Percentiles rank a stretch among this genome's conserved stretches.
Conservation (phyloP, 495 filamentous ascomycete species). For the Gamarada debralockiae region DNA sequence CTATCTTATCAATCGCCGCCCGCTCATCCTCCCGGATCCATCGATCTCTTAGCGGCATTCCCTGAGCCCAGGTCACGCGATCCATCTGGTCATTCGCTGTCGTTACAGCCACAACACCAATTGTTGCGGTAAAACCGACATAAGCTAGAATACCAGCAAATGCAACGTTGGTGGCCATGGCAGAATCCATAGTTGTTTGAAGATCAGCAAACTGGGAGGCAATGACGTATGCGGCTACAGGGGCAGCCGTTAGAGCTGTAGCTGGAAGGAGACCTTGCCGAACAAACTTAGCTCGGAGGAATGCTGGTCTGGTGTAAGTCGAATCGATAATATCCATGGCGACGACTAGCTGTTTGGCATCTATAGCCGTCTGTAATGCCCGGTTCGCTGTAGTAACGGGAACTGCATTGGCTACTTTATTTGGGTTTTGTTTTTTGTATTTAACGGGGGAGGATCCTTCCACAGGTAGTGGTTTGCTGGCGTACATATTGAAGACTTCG, state of each 20-base stretch:
- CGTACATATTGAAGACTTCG: constrained; percentile 75
- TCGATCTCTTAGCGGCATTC: constrained; percentile 74
- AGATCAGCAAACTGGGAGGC: constrained; percentile 55
- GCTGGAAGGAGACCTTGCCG: constrained; percentile 28
- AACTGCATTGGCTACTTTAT: constrained; percentile 65
- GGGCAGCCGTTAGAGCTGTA: constrained; percentile 45
- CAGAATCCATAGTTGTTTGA: constrained; percentile 69
- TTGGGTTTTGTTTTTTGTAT: constrained; percentile 62
- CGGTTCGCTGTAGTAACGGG: constrained; percentile 57
- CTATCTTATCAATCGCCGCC: constrained; percentile 81
- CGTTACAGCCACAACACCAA: constrained; percentile 79
- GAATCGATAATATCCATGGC: constrained; percentile 78
- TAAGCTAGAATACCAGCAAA: constrained; percentile 82
- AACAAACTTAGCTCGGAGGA: constrained; percentile 59
- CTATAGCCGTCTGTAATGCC: constrained; percentile 75
- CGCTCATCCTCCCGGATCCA: constrained; percentile 93
- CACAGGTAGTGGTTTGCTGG: constrained; percentile 72
- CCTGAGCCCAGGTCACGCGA: constrained; percentile 80
- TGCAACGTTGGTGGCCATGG: constrained; percentile 66
- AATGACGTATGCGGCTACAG: constrained; percentile 64
- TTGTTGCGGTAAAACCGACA: constrained; percentile 66
- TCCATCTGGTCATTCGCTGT: constrained; percentile 94
- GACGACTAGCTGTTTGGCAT: constrained; percentile 66
- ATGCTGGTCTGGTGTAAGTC: constrained; percentile 71
- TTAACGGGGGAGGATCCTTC: constrained; percentile 51